Base-by-base conservation (phyloP, 768 basidiomycete genomes). In the Rhizopogon vulgaris region DNA sequence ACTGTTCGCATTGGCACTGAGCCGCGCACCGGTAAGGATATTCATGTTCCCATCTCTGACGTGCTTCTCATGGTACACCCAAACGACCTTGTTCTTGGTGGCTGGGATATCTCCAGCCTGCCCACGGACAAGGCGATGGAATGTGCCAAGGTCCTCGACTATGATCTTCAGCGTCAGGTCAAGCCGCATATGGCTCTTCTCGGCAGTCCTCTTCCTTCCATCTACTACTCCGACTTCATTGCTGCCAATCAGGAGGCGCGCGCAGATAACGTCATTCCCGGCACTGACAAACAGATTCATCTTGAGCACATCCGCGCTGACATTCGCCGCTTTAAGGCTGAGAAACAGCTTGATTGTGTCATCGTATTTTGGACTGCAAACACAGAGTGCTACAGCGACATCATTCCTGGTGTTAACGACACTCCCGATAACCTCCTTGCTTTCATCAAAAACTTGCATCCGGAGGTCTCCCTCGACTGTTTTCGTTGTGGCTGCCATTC, bases 311-410 rank as follows among this genome's bases (percentile, higher is more conserved):
- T 98, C 62, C 88, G 94, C 51, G 77, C 77, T n/a, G 93, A 97
- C 63, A 97, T 98, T 67, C 89, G 92, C 61, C 79, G 82, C 51
- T 98, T 98, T 82, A 98, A 96, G 77, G 22, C 22, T 3, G 22
- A 22, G n/a, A 22, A 22, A 1, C 22, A 22, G 22, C 22, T 22
- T 22, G 22, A 22, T 22, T 22, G 22, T 22, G 22, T 22, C 22
- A 71, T 99, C 61, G 87, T 98, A 56, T 94, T 98, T 77, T 98
- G 95, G 95, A 98, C 95, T 14, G 94, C 91, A 60, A 97, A 99
- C 75, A 99, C 95, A 12, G 96, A 98, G 77, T 88, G 95, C 53
- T 99, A 94, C 81, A 85, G 88, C 60, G 92, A 93, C 57, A 84
- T 99, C 70, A 85, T 97, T 67, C 78, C 88, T 12, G 96, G 95